phyloP scores from a whole-genome alignment of 2,329 filamentous ascomycete species.

The Penicillium palitans region DNA sequence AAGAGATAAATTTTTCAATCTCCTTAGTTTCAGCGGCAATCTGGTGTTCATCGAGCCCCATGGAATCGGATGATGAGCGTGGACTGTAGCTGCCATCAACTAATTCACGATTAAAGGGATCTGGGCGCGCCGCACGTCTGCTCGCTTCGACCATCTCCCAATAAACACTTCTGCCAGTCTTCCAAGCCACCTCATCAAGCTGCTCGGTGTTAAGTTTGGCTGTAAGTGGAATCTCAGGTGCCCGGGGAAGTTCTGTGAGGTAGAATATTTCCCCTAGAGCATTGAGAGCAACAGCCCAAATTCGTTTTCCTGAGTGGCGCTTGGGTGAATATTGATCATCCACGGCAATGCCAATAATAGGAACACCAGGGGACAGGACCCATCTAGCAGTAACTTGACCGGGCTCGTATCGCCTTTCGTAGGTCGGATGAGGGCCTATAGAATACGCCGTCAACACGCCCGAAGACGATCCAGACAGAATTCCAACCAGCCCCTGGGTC shows the following conservation, averaged over 20 bases:
- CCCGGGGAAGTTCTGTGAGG: conserved; percentile 67
- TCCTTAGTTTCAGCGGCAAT: conserved; percentile 74
- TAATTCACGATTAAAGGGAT: conserved; percentile 69
- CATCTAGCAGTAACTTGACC: conserved; percentile 85
- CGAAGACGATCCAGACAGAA: conserved; percentile 78
- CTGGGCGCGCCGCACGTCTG: conserved; percentile 67
- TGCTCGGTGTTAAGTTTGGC: conserved; percentile 51
- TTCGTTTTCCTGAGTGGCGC: conserved; percentile 67
- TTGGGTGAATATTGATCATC: conserved; percentile 78
- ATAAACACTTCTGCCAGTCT: conserved; percentile 71
- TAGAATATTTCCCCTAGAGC: conserved; percentile 91
- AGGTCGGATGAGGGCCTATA: conserved; percentile 61
- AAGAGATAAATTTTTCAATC: conserved; percentile 72
- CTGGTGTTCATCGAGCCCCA: conserved; percentile 70
- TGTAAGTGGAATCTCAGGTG: conserved; percentile 49
- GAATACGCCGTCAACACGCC: conserved; percentile 82
- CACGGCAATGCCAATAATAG: conserved; percentile 78
- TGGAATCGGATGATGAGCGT: conserved; percentile 70
- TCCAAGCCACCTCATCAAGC: conserved; percentile 70
- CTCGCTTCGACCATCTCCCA: conserved; percentile 82
- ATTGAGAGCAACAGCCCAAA: conserved; percentile 93
- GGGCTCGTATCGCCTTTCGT: conserved; percentile 63
- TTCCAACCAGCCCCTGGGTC: conserved; percentile 76
- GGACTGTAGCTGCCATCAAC: conserved; percentile 77
- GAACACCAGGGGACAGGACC: conserved; percentile 88